A percentile compares a stretch with the other conserved stretches of the same genome.
phyloP scores from a whole-genome alignment of 192 early-diverging fungal species.

The Helicostylum pulchrum region DNA sequence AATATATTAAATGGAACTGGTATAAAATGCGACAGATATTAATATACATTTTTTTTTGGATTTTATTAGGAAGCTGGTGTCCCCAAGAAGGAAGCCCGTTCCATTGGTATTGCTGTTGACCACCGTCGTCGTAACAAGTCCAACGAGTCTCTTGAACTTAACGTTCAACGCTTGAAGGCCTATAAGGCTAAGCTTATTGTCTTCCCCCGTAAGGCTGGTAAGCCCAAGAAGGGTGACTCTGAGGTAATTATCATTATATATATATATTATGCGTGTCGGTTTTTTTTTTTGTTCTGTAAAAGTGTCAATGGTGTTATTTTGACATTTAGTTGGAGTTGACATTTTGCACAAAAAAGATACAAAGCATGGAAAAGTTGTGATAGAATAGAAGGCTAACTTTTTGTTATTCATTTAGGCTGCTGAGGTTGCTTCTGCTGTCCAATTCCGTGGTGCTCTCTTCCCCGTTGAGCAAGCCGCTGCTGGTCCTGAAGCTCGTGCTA shows the following conservation, averaged over 20 bases:
- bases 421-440: slow-evolving; percentile 58
- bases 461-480: slow-evolving; percentile 62
- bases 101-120: slow-evolving; percentile 97
- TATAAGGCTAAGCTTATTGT: slow-evolving; percentile 96
- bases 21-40: not conserved
- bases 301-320: not conserved
- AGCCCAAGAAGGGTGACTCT: slow-evolving; percentile 78
- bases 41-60: not conserved
- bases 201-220: slow-evolving; percentile 92
- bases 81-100: slow-evolving; percentile 86
- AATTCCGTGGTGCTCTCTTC: slow-evolving; percentile 63
- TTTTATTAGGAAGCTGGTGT: slow-evolving; percentile 79
- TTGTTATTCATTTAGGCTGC: slow-evolving; percentile 22
- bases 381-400: too few relatives aligned
- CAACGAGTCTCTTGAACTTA: slow-evolving; percentile 87
- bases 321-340: not conserved
- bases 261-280: too few relatives aligned
- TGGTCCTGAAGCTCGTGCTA: slow-evolving; percentile 51
- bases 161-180: slow-evolving; percentile 91
- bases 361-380: too few relatives aligned
- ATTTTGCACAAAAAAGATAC: too few relatives aligned
- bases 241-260: slow-evolving; percentile 19
- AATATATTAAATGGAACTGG: not conserved
- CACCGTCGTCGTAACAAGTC: slow-evolving; percentile 96
- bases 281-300: too few relatives aligned